Base-by-base conservation (phyloP, 805 yeast species). In the Ogataea henricii region DNA sequence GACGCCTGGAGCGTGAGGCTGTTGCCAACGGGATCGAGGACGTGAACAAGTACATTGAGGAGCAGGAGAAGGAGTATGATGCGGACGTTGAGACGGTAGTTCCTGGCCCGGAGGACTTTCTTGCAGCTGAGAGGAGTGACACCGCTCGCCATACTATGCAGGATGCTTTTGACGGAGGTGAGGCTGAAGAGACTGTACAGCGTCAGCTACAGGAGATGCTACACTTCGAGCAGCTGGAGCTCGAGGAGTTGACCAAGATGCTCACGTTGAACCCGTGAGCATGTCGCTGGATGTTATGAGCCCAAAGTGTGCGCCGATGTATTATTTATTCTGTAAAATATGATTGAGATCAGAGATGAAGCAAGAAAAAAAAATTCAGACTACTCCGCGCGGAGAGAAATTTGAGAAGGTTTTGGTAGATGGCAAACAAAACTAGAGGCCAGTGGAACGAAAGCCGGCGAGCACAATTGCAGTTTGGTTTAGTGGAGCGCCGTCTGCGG, bases 131-230 rank as follows among this genome's bases (percentile, higher is more conserved):
- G 6, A 13, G n/a, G 10, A 13, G 6, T 27, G 30, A 27, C 12
- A 12, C 9, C 30, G 14, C 9, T 27, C 30, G 4, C 6, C 4
- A 10, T 12, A 12, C 30, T 27, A 27, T 12, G 25, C 25, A 22
- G 25, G 8, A 22, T 22, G 6, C 8, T 22, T 6, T 22, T 6
- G 30, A 12, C 9, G 26, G 9, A 6, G 9, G 26, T 9, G 26
- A 23, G 6, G 14, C 12, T 4, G 30, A 27, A 8, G 38, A 13
- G 3, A 37, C 46, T 9, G 52, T 51, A 8, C 63, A 64, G 40
- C 40, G 51, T 25, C 62, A 65, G 38, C 42, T 67, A 21, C 67
- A 64, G 39, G 65, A 66, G 40, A 52, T 63, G 57, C 41, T 62
- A 25, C 38, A 52, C 18, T 40, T 62, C 29, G 62, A 63, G 40